Evolutionary conservation across 371 early-diverging fungal genomes (phyloP).

Genomic region (Phascolomyces articulosus): DNA sequence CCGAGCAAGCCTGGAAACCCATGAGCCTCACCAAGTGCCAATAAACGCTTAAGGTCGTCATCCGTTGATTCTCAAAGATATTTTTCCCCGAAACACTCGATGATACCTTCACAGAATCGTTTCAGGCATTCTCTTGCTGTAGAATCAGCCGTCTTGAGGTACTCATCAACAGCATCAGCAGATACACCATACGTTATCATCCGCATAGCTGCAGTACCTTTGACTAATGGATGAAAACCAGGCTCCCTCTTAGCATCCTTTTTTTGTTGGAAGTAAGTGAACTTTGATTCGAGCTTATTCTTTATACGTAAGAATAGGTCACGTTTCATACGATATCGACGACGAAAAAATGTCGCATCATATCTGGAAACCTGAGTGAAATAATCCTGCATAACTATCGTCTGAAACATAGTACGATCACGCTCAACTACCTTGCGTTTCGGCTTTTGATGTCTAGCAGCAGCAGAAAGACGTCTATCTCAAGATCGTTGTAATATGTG

Average conservation of each 20-base stretch:
- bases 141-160: not conserved
- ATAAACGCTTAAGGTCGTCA: not conserved
- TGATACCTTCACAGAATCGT: not conserved
- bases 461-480: not conserved
- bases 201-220: not conserved
- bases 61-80: not conserved
- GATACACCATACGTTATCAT: slow-evolving; percentile 2
- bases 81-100: not conserved
- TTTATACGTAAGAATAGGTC: not conserved
- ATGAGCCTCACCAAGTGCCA: not conserved
- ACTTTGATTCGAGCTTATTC: not conserved
- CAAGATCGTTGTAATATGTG: not conserved
- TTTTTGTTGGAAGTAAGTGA: not conserved
- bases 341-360: not conserved
- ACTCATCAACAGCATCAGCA: slow-evolving; percentile 3
- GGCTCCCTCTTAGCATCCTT: not conserved
- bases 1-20: not conserved
- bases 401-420: not conserved
- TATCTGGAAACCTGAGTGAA: not conserved
- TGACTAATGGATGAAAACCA: not conserved
- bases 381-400: not conserved
- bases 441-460: not conserved
- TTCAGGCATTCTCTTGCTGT: not conserved
- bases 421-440: not conserved
- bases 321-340: not conserved